Evolutionary conservation across 805 yeast species (phyloP).

Genomic region (Ogataea henricii): DNA sequence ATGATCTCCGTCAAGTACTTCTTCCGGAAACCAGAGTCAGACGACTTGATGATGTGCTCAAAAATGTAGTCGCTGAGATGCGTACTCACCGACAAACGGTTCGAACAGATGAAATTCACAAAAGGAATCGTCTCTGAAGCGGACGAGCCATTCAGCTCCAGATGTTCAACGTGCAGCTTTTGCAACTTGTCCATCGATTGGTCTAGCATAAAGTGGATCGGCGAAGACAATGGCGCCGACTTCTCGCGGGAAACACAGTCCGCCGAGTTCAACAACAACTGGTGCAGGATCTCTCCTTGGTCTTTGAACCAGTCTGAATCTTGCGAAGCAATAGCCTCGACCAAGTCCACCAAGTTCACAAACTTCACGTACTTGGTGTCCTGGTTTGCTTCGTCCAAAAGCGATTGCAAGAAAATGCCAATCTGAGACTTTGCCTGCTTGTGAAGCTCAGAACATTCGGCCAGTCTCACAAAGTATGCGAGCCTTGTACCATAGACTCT

Average conservation of each 20-base stretch:
- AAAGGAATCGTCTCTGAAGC: conserved; percentile 42
- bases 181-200: conserved; percentile 71
- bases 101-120: conserved; percentile 45
- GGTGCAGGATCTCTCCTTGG: conserved; percentile 48
- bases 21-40: conserved; percentile 48
- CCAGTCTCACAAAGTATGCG: conserved; percentile 61
- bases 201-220: conserved; percentile 67
- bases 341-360: conserved; percentile 71
- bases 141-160: conserved; percentile 14
- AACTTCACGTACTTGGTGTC: conserved; percentile 63
- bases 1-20: conserved; percentile 54
- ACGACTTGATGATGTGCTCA: conserved; percentile 51
- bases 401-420: conserved; percentile 47
- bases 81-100: conserved; percentile 47
- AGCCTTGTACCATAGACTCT: conserved; percentile 67
- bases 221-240: conserved; percentile 50
- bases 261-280: conserved; percentile 44
- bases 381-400: conserved; percentile 46
- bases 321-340: conserved; percentile 50
- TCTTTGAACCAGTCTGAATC: conserved; percentile 56
- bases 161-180: conserved; percentile 39
- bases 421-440: conserved; percentile 56
- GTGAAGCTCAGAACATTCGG: conserved; percentile 59
- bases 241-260: conserved; percentile 45
- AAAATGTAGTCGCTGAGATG: conserved; percentile 60